Conservation (phyloP, 257 asterid species). For the Handroanthus guayacan region DNA sequence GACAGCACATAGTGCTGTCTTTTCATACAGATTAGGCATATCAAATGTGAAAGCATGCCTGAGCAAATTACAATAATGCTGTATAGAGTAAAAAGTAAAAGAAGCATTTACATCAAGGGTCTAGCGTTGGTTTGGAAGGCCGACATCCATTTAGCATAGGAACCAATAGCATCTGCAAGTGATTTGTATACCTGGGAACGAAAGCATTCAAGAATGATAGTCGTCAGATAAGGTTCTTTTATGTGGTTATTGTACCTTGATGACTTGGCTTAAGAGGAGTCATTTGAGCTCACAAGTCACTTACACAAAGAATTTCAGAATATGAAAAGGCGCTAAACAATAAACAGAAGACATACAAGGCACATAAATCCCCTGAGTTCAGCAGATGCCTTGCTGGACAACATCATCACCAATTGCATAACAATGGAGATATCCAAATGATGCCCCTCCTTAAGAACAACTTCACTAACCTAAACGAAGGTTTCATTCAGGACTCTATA, state of each 20-base stretch:
- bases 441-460: conserved; percentile 65
- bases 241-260: conserved; percentile 24
- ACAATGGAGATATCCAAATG: conserved; percentile 66
- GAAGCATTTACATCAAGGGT: conserved; percentile 71
- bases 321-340: conserved; percentile 25
- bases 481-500: conserved; percentile 32
- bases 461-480: conserved; percentile 78
- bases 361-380: conserved; percentile 72
- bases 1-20: conserved; percentile 28
- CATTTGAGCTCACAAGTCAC: conserved; percentile 24
- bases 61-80: conserved; percentile 31
- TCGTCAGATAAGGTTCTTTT: conserved; percentile 19
- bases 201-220: conserved; percentile 30
- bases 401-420: conserved; percentile 63
- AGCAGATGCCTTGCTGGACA: conserved; percentile 66
- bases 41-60: conserved; percentile 35
- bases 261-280: conserved; percentile 35
- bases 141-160: conserved; percentile 82
- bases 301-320: conserved; percentile 24
- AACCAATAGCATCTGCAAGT: conserved; percentile 81
- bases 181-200: conserved; percentile 75
- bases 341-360: conserved; percentile 60
- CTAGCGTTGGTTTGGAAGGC: conserved; percentile 59
- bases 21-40: conserved; percentile 25
- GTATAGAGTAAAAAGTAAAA: conserved; percentile 34